Conservation (phyloP, 2,329 filamentous ascomycete genomes). For the Ascochyta koolunga region DNA sequence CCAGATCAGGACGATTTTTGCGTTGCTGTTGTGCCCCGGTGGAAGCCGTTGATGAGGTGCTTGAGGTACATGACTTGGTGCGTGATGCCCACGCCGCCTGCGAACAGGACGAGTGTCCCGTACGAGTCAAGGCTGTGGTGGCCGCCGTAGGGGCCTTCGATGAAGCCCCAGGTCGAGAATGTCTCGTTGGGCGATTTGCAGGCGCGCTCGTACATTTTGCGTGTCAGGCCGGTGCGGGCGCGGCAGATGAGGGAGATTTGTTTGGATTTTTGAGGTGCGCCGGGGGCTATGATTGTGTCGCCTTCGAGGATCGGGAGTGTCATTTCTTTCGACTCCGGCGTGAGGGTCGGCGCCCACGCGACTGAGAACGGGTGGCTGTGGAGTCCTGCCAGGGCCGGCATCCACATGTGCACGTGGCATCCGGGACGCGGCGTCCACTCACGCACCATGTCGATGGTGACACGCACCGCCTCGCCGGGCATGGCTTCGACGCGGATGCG, state of each 20-base stretch:
- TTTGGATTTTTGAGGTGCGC: conserved; percentile 40
- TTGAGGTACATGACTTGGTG: conserved; percentile 78
- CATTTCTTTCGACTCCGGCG: conserved; percentile 41
- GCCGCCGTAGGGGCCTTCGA: conserved; percentile 79
- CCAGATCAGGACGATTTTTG: conserved; percentile 79
- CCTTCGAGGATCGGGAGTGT: conserved; percentile 42
- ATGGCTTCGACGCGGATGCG: conserved; percentile 64
- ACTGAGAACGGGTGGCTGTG: conserved; percentile 58
- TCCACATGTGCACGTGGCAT: conserved; percentile 66
- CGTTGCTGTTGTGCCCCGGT: conserved; percentile 71
- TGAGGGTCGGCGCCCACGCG: conserved; percentile 52
- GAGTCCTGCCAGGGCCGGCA: conserved; percentile 55
- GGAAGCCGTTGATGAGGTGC: conserved; percentile 71
- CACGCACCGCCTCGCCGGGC: conserved; percentile 64
- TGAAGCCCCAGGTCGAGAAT: conserved; percentile 68
- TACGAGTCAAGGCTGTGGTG: conserved; percentile 75
- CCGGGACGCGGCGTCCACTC: conserved; percentile 61
- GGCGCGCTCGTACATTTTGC: conserved; percentile 71
- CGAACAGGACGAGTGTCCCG: conserved; percentile 79
- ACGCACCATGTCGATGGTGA: conserved; percentile 65
- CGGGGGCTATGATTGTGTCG: conserved; percentile 28
- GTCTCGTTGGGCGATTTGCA: conserved; percentile 64
- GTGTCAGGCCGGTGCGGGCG: conserved; percentile 75
- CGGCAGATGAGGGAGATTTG: conserved; percentile 74
- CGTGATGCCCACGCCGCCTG: conserved; percentile 80